phyloP scores from a whole-genome alignment of 192 early-diverging fungal genomes.

The Cladochytrium replicatum region DNA sequence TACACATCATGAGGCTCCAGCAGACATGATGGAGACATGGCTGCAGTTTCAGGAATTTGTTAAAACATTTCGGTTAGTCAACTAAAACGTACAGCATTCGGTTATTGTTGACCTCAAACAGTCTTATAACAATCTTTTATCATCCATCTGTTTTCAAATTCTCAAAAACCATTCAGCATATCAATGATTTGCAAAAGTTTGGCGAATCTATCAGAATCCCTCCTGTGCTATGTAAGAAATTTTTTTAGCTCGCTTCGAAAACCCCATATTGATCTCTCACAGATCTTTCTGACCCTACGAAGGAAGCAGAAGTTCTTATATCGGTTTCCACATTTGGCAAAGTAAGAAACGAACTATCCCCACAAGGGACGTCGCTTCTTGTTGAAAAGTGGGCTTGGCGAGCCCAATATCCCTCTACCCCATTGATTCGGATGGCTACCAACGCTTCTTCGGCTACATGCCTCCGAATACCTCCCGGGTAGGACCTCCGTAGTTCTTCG shows the following conservation, averaged over 20 bases:
- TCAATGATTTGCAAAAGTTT: conserved; percentile 35
- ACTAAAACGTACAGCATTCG: conserved; percentile 10
- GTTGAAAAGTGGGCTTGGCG: conserved; percentile 43
- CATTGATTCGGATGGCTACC: conserved; percentile 23
- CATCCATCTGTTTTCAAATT: conserved; percentile 33
- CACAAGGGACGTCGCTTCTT: conserved; percentile 19
- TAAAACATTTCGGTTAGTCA: conserved; percentile 21
- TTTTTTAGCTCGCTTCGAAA: neutral
- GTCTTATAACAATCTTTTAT: conserved; percentile 34
- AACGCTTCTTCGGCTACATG: conserved; percentile 26
- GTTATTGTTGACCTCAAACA: neutral
- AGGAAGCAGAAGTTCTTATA: conserved; percentile 19
- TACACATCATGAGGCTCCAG: conserved; percentile 11
- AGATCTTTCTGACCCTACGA: conserved; percentile 32
- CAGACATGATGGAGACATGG: conserved; percentile 23
- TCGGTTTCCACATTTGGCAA: conserved; percentile 33
- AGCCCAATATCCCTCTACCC: neutral
- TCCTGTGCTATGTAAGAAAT: conserved; percentile 29
- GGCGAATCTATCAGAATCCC: conserved; percentile 30
- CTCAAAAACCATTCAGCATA: conserved; percentile 23
- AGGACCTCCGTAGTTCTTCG: neutral
- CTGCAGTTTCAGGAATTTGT: conserved; percentile 24
- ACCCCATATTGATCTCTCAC: neutral
- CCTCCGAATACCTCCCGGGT: conserved; percentile 26
- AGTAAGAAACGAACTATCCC: conserved; percentile 14